Evolutionary conservation across 176 grass and related monocot genomes (phyloP), one percentile per base, ranked within the genome.

Genomic region (Paspalum notatum): DNA sequence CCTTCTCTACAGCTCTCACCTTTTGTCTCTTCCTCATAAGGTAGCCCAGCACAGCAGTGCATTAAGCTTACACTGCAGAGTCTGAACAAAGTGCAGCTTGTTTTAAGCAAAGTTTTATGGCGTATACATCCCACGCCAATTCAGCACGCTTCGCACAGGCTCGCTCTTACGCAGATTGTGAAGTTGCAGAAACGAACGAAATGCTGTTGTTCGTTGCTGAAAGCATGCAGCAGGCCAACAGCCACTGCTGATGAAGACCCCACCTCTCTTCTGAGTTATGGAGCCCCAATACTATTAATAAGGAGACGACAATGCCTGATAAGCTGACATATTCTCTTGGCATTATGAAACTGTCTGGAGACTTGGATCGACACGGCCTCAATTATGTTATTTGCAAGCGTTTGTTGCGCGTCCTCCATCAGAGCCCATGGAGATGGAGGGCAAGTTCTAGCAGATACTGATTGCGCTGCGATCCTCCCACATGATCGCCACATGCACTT

Each of bases 401-500:
- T 72, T 44, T 43, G 82, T 64, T 78, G 56, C 24, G 45, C 56
- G 37, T 71, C 46, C 55, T 63, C 66, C 66, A 64, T 72, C 44
- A 72, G 74, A 75, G 66, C 41, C 7, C 21, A 53, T 32, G 32
- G 32, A 32, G 32, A 32, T 32, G 32, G 10, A 48, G 51, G 22
- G 38, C 63, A 40, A 69, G 46, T 71, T 72, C 57, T 79, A 80
- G 32, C 57, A 7, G 56, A 85, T 72, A 73, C 57, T 80, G 84
- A 85, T 73, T 80, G 67, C 39, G 47, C 45, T 56, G 25, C 38
- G 39, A 64, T 85, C 58, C 17, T 62, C 57, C 57, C 84, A 85
- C 76, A 55, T 80, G 84, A 64, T 26, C 58, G 62, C 58, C 84
- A 78, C 76, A 85, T 72, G 67, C 57, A 73, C 57, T 8, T 85